Percentiles rank a stretch among this genome's conserved stretches.
These are phyloP conservation scores for Ballota nigra DNA, from an alignment of 257 asterid species.

Conservation along the genomic window DNA sequence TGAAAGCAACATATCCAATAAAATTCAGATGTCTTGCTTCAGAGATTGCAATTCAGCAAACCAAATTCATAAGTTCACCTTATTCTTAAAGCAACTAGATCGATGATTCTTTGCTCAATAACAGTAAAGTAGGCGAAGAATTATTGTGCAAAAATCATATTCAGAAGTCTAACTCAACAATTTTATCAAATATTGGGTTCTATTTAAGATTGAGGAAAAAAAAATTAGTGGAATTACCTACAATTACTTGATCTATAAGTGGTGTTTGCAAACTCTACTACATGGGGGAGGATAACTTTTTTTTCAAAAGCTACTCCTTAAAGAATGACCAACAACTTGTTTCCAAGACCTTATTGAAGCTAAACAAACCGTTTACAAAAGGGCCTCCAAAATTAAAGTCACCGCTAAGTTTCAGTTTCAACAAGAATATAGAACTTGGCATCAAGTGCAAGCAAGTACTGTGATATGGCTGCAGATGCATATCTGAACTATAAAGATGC, in stretches of 20 bases:
- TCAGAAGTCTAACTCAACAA: background rate
- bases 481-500: background rate
- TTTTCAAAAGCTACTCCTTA: background rate
- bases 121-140: background rate
- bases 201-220: background rate
- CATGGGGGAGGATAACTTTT: background rate
- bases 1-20: background rate
- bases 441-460: background rate
- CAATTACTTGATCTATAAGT: background rate
- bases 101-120: background rate
- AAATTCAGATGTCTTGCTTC: too few species aligned
- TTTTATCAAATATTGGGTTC: background rate
- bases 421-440: background rate
- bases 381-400: background rate
- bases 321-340: slow-evolving; percentile 8
- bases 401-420: background rate
- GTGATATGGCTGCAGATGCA: background rate
- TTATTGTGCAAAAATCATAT: background rate
- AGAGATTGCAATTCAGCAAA: background rate
- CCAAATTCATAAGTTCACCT: background rate
- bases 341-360: background rate
- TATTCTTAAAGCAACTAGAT: background rate
- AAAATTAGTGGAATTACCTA: background rate
- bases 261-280: background rate
- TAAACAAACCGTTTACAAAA: background rate